These are phyloP conservation scores for Sugiyamaella paludigena DNA, from an alignment of 1,139 yeast species.

Conservation along the genomic window DNA sequence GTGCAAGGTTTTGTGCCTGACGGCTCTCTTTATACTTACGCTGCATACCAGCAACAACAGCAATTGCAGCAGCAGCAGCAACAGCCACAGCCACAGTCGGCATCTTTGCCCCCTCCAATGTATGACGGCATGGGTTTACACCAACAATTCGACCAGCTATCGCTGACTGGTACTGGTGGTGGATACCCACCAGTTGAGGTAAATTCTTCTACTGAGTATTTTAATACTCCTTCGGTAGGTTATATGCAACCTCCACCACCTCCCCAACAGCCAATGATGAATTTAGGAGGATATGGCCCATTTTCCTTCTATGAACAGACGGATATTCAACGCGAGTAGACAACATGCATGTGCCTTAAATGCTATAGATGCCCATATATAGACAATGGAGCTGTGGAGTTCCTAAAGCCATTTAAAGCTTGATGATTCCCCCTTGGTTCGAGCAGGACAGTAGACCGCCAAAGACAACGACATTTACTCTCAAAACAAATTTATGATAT, in stretches of 20 bases:
- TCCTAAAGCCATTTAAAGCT: no score
- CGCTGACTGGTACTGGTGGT: constrained; percentile 8
- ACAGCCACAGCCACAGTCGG: background rate
- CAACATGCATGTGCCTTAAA: no score
- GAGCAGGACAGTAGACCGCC: no score
- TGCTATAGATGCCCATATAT: no score
- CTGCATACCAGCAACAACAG: constrained; percentile 3
- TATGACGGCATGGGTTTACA: constrained; percentile 1
- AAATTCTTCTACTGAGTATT: constrained; percentile 1
- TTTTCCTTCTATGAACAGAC: constrained; percentile 16
- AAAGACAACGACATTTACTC: no score
- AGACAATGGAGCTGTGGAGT: no score
- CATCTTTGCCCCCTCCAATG: background rate
- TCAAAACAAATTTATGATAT: background rate
- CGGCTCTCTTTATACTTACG: background rate
- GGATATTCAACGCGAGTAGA: constrained; percentile 11
- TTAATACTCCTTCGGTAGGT: constrained; percentile 1
- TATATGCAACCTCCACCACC: constrained; percentile 13
- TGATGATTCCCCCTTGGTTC: background rate
- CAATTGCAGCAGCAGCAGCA: background rate
- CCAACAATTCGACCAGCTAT: constrained; percentile 22
- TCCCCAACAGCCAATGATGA: constrained; percentile 9
- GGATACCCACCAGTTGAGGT: constrained; percentile 4
- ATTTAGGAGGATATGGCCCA: constrained; percentile 14
- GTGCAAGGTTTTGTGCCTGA: no score